These are phyloP conservation scores for Galeopsis tetrahit DNA, from an alignment of 257 asterid species.

Conservation along the genomic window DNA sequence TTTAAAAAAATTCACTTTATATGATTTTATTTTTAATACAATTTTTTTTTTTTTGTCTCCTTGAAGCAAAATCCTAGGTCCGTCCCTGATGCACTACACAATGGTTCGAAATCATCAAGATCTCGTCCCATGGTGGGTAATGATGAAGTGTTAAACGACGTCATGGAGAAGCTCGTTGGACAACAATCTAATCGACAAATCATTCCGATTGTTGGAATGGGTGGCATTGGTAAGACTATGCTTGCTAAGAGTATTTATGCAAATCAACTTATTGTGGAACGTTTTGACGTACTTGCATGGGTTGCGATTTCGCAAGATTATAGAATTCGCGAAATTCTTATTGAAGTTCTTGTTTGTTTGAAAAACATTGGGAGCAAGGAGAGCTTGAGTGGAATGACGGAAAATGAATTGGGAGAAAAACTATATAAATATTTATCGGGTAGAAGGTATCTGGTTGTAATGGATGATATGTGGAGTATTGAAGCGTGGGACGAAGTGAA, in stretches of 20 bases:
- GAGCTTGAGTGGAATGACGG: neutral
- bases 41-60: neutral
- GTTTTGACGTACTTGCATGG: neutral
- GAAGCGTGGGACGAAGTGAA: neutral
- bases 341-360: neutral
- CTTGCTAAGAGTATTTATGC: neutral
- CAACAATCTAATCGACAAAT: neutral
- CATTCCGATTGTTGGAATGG: constrained; percentile 12
- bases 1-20: neutral
- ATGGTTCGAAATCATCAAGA: neutral
- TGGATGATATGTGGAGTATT: constrained; percentile 11
- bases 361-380: neutral
- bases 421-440: neutral
- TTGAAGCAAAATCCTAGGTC: neutral
- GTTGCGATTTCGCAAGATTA: neutral
- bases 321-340: neutral
- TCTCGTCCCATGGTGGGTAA: neutral
- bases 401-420: neutral
- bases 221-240: constrained; percentile 16
- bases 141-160: neutral
- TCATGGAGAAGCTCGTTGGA: neutral
- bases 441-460: neutral
- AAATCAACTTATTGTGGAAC: neutral
- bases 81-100: neutral
- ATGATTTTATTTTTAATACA: no score